These are phyloP conservation scores for Keithomyces neogunnii DNA, from an alignment of 2,329 filamentous ascomycete genomes.

Conservation along the genomic window DNA sequence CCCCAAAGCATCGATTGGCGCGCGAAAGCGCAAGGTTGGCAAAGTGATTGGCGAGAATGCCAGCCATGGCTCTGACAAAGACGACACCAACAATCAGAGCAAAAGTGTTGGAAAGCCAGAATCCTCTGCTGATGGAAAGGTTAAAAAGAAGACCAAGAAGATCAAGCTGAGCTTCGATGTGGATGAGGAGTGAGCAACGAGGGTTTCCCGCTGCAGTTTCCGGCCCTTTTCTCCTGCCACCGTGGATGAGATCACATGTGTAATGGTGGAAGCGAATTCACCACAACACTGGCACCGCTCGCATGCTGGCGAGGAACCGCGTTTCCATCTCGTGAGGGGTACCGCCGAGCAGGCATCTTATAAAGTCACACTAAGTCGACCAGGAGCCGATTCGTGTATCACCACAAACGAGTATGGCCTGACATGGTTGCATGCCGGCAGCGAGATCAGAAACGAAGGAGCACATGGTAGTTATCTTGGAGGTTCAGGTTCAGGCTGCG, in stretches of 20 bases:
- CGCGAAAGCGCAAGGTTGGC: conserved; percentile 46
- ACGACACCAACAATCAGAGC: conserved; percentile 5
- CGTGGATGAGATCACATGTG: neutral
- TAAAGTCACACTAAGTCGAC: conserved; percentile 1
- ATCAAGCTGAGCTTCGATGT: conserved; percentile 62
- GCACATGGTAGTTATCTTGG: no score
- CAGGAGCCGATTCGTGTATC: conserved; percentile 1
- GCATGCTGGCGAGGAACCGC: neutral
- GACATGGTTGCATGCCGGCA: neutral
- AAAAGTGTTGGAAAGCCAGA: conserved; percentile 10
- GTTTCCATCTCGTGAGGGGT: neutral
- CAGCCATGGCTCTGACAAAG: conserved; percentile 15
- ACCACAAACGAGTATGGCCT: neutral
- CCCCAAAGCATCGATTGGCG: conserved; percentile 22
- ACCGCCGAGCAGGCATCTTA: neutral
- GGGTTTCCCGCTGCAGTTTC: neutral
- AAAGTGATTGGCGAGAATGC: conserved; percentile 26
- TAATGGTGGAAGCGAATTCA: neutral
- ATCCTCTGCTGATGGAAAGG: conserved; percentile 21
- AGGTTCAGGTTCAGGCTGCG: no score
- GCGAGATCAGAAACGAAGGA: neutral
- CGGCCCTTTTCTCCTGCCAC: neutral
- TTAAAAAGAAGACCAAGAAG: conserved; percentile 51
- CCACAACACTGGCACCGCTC: neutral
- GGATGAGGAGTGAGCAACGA: conserved; percentile 37